Evolutionary conservation across 306 rosid genomes (phyloP), one percentile per base, ranked within the genome.

Genomic region (Dryas alaskensis): DNA sequence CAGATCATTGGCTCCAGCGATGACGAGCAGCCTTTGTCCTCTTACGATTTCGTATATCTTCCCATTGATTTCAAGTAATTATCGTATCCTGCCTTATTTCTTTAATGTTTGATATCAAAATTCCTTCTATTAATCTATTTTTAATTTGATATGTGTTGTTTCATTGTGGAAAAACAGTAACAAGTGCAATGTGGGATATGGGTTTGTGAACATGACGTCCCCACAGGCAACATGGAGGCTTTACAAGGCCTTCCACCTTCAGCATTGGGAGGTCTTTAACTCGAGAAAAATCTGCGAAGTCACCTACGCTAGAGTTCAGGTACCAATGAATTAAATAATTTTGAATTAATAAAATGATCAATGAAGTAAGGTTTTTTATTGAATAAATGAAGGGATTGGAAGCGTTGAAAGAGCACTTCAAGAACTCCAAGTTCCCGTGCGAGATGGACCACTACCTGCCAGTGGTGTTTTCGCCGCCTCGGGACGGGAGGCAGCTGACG

Each of bases 141-240:
- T 16, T 5, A 10, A 13, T 13, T 43, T 57, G 52, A 46, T 11
- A 17, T n/a, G 3, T 22, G 45, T 46, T 39, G 9, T 11, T 19
- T 43, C 19, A 17, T 10, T 5, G 39, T 59, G 31, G 11, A 2
- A 4, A n/a, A 59, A 45, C 83, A 94, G 98, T 80, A 94, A 94
- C 97, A 91, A 89, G 63, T 94, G 98, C 84, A 94, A 94, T 75
- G 97, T 94, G 80, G 98, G 98, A 55, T 94, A 94, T 58, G 98
- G 98, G 37, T 94, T 94, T 62, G 98, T 94, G 80, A 94, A 94
- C 83, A 89, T 94, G 98, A 94, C 98, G 7, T 78, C 92, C 3
- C 96, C 96, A 0, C 86, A 88, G 66, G 98, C 96, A 1, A 86
- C 95, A 2, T 65, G 88, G 75, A 81, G 97, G 77, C 83, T 94